Evolutionary conservation across 208 protist species (phyloP), one percentile per base, ranked within the genome.

Genomic region (Naegleria fowleri): DNA sequence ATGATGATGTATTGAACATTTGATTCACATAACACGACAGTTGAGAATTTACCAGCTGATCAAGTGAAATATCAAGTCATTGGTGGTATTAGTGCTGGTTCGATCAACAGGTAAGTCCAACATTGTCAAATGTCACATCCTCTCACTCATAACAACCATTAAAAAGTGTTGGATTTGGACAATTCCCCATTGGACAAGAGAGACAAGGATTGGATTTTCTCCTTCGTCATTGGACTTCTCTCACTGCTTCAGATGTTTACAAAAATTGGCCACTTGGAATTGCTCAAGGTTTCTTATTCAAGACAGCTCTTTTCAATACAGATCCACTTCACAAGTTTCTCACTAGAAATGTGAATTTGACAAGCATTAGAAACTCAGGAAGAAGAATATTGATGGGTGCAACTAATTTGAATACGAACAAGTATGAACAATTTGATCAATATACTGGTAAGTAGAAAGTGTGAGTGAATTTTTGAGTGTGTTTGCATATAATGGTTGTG

Each of bases 31-130:
- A n/a, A n/a, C 75, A 3, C 39, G n/a, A 16, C 87, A n/a, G 43
- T 91, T 75, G 90, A 88, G 48, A 19, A 39, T 58, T 39, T 67
- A 51, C 4, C 41, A 13, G 7, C 90, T 33, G 90, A 91, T 15
- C 36, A 91, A 88, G 83, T 89, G 5, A 15, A 48, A 52, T 91
- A 85, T 48, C 16, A 91, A 41, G 90, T 91, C 25, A 22, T 91
- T n/a, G 87, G 75, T 13, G 90, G 90, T 13, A 91, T 91, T 48
- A 67, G 58, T 51, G 59, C 43, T 36, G 79, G 90, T 25, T 9
- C 90, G 3, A 79, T 87, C 7, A 91, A 91, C 39, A 58, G 90
- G 51, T 39, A 76, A 88, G 6, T 87, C 83, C 67, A n/a, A n/a
- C 52, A 86, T 43, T 91, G 39, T 87, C 48, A 86, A 87, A 51